phyloP scores from a whole-genome alignment of 225 moss, liverwort and hornwort species.

The Marchantia paleacea region DNA sequence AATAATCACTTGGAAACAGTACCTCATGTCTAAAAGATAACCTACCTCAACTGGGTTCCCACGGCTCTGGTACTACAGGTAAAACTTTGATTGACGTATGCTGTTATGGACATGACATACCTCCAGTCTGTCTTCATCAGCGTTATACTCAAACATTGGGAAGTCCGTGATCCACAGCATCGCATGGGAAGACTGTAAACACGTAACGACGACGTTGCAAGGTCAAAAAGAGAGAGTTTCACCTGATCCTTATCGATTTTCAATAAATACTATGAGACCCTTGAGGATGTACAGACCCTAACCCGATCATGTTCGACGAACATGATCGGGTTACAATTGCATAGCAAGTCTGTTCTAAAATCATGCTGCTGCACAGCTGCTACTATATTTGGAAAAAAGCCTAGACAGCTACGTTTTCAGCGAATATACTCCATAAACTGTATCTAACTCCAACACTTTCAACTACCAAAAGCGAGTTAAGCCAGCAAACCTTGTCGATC shows the following conservation, averaged over 20 bases:
- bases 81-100: neutral
- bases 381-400: neutral
- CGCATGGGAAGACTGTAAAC: slow-evolving; percentile 60
- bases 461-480: neutral
- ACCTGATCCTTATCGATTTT: too few species aligned
- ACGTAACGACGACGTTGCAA: neutral
- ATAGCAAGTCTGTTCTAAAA: neutral
- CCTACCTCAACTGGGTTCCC: neutral
- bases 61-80: neutral
- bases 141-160: slow-evolving; percentile 98
- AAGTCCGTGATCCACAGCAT: slow-evolving; percentile 94
- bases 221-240: neutral
- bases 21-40: neutral
- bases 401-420: neutral
- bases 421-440: neutral
- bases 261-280: neutral
- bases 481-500: slow-evolving; percentile 62
- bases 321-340: neutral
- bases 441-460: neutral
- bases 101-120: slow-evolving; percentile 33
- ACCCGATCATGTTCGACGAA: neutral
- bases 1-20: neutral
- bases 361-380: neutral
- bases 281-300: neutral
- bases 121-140: slow-evolving; percentile 85